Percentiles rank a stretch among this genome's conserved stretches.
phyloP scores from a whole-genome alignment of 2,329 filamentous ascomycete genomes.

The Aaosphaeria pasadenensis region DNA sequence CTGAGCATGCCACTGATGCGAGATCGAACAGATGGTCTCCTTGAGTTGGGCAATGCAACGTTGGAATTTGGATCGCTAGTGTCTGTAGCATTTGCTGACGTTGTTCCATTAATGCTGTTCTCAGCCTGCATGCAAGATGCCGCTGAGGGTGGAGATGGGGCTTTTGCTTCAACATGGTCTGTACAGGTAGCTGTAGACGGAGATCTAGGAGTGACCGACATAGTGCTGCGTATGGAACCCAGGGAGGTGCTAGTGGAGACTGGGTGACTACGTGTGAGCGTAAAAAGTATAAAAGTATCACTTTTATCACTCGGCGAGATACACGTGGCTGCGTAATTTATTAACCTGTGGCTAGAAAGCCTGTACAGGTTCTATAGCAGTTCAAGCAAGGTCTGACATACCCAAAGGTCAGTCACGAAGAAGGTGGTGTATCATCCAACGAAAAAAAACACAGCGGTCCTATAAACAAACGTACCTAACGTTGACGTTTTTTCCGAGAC shows the following conservation, averaged over 20 bases:
- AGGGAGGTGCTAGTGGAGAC: neutral
- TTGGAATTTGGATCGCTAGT: neutral
- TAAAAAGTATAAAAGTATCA: too few relatives aligned
- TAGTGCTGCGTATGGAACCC: neutral
- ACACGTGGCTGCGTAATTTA: neutral
- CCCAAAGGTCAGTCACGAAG: too few relatives aligned
- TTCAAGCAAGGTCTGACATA: too few relatives aligned
- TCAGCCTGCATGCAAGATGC: neutral
- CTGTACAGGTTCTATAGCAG: neutral
- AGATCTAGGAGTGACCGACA: neutral
- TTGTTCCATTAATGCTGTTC: neutral
- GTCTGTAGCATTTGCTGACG: neutral
- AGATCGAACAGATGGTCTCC: neutral
- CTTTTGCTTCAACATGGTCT: neutral
- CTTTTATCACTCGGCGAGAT: too few relatives aligned
- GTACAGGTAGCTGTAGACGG: neutral
- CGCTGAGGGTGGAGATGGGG: neutral
- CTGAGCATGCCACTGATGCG: neutral
- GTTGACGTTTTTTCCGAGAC: constrained; percentile 13
- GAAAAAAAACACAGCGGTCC: neutral
- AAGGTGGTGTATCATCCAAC: too few relatives aligned
- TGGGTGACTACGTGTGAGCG: neutral
- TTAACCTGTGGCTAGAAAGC: neutral
- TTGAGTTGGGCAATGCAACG: neutral
- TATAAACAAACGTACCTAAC: constrained; percentile 5